Conservation (phyloP, 192 early-diverging fungal genomes). For the Linnemannia exigua region DNA sequence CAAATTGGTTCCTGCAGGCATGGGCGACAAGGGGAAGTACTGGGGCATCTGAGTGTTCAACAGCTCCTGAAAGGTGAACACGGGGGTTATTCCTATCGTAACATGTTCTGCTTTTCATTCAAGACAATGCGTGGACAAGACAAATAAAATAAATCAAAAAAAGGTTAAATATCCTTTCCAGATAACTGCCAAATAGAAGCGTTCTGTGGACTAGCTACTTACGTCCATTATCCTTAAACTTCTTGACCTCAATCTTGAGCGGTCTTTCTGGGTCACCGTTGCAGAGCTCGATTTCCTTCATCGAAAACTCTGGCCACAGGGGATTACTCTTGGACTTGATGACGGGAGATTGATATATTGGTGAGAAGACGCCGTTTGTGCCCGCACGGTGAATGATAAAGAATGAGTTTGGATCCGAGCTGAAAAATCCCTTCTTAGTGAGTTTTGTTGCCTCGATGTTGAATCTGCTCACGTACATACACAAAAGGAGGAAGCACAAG, state of each 20-base stretch:
- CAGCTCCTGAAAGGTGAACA: constrained; percentile 41
- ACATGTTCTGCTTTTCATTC: constrained; percentile 44
- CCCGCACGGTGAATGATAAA: constrained; percentile 58
- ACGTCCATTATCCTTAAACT: constrained; percentile 56
- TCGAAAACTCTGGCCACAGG: constrained; percentile 46
- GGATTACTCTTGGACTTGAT: constrained; percentile 37
- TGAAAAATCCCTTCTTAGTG: constrained; percentile 44
- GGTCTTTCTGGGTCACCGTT: constrained; percentile 54
- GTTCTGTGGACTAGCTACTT: background rate
- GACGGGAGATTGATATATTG: constrained; percentile 51
- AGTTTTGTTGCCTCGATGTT: constrained; percentile 53
- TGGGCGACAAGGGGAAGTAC: constrained; percentile 45
- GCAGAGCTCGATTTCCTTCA: constrained; percentile 52
- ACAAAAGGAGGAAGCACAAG: background rate
- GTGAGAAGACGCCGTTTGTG: constrained; percentile 55
- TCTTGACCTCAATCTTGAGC: constrained; percentile 52
- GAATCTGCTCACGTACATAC: constrained; percentile 15
- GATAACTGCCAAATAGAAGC: too few species aligned
- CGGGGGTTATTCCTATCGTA: constrained; percentile 40
- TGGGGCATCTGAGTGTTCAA: constrained; percentile 28
- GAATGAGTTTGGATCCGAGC: constrained; percentile 48
- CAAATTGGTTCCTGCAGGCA: constrained; percentile 37
- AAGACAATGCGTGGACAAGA: background rate
- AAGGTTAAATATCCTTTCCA: background rate
- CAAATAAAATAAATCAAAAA: background rate